Conservation (phyloP, 192 early-diverging fungal genomes). For the Mortierella hygrophila region DNA sequence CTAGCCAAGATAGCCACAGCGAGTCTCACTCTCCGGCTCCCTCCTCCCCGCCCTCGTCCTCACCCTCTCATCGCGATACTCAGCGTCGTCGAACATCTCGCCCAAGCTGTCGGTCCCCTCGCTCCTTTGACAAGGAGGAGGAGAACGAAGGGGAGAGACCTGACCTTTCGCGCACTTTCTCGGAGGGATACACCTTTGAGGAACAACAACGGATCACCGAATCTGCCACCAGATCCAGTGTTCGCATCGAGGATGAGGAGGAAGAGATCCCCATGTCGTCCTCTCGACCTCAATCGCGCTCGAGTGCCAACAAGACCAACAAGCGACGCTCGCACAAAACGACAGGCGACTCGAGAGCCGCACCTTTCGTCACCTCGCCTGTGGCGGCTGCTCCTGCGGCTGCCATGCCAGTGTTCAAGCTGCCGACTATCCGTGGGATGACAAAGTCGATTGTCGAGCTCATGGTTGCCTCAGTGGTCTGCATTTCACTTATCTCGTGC, state of each 20-base stretch:
- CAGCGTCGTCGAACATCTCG: neutral
- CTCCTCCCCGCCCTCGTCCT: neutral
- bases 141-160: neutral
- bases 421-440: conserved; percentile 23
- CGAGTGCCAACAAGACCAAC: neutral
- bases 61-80: neutral
- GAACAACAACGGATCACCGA: conserved; percentile 5
- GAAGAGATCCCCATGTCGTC: neutral
- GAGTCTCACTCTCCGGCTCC: neutral
- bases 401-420: conserved; percentile 24
- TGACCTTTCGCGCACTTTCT: neutral
- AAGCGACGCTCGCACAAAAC: conserved; percentile 9
- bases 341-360: neutral
- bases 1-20: conserved; percentile 17
- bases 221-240: neutral
- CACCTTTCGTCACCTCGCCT: neutral
- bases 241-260: conserved; percentile 10
- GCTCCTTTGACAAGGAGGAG: neutral
- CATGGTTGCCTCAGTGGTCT: conserved; percentile 32
- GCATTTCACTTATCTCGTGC: conserved; percentile 24
- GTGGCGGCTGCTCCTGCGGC: neutral
- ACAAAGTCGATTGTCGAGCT: conserved; percentile 34
- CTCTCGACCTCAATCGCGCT: neutral
- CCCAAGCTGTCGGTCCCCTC: neutral
- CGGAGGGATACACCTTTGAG: neutral